A percentile compares a stretch with the other conserved stretches of the same genome.
phyloP scores from a whole-genome alignment of 352 stramenopile genomes.

The Pythium guiyangense region DNA sequence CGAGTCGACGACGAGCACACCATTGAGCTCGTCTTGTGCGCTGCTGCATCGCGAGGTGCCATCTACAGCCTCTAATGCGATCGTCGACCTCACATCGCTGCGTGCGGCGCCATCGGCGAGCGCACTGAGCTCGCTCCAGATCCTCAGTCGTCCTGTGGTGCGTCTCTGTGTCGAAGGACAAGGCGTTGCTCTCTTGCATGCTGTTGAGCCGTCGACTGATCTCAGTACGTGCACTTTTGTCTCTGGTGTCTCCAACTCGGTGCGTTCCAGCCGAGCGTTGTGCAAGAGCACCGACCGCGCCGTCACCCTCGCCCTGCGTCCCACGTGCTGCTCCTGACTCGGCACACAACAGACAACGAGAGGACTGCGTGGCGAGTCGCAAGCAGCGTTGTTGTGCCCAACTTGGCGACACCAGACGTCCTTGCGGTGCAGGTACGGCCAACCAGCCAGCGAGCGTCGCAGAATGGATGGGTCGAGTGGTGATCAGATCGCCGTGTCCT shows the following conservation, averaged over 20 bases:
- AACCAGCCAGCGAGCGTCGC: no score
- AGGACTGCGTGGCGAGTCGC: conserved; percentile 17
- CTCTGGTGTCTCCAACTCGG: no score
- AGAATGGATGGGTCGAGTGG: background rate
- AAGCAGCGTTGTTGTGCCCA: conserved; percentile 18
- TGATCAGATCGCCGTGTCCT: background rate
- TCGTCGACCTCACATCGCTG: conserved; percentile 37
- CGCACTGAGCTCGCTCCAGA: conserved; percentile 29
- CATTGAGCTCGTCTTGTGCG: background rate
- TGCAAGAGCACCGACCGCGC: no score
- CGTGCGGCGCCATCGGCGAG: conserved; percentile 22
- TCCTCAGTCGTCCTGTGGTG: conserved; percentile 17
- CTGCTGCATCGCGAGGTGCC: background rate
- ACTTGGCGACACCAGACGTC: conserved; percentile 30
- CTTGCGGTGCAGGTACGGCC: conserved; percentile 35
- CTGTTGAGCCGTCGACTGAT: no score
- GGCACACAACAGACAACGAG: no score
- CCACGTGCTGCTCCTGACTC: no score
- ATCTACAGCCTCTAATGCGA: conserved; percentile 3
- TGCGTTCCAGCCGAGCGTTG: no score
- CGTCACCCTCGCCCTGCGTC: no score
- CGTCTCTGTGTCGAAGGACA: background rate
- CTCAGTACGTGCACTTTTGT: no score
- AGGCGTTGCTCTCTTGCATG: no score
- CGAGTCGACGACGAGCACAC: background rate